Conservation (phyloP, 768 basidiomycete species). For the Pleurotus djamor region DNA sequence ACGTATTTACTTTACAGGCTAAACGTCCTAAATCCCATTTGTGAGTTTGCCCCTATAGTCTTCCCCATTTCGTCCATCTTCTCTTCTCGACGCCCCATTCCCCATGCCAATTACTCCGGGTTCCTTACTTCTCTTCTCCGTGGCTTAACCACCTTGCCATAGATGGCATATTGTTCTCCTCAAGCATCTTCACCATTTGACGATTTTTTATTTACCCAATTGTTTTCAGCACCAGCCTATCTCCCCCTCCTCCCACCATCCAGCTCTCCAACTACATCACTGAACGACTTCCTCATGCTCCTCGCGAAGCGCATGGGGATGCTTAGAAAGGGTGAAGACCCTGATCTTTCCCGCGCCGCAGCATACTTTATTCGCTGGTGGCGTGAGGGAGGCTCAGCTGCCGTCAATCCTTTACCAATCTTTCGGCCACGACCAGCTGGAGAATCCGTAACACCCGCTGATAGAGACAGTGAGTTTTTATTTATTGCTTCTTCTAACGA, state of each 20-base stretch:
- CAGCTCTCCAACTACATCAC: slow-evolving; percentile 55
- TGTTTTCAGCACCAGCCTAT: slow-evolving; percentile 62
- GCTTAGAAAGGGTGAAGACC: slow-evolving; percentile 71
- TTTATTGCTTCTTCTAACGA: too few species aligned
- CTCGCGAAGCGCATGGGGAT: slow-evolving; percentile 81
- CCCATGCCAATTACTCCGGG: slow-evolving; percentile 7
- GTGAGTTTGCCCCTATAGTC: slow-evolving; percentile 40
- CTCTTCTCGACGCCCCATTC: slow-evolving; percentile 9
- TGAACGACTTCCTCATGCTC: slow-evolving; percentile 62
- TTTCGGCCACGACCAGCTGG: neutral
- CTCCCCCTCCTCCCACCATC: slow-evolving; percentile 55
- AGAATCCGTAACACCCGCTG: slow-evolving; percentile 4
- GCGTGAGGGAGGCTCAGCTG: slow-evolving; percentile 65
- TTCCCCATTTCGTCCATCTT: slow-evolving; percentile 3
- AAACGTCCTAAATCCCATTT: slow-evolving; percentile 70
- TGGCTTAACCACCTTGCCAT: neutral
- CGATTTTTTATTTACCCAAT: neutral
- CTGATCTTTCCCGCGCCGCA: slow-evolving; percentile 71
- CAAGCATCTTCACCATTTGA: neutral
- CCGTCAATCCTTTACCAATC: slow-evolving; percentile 43
- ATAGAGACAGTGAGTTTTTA: neutral
- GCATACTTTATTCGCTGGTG: slow-evolving; percentile 87
- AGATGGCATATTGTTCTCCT: neutral
- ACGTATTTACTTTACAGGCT: slow-evolving; percentile 86
- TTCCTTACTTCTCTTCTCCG: neutral